Base-by-base conservation (phyloP, 805 yeast species). In the Zygoascus ofunaensis region DNA sequence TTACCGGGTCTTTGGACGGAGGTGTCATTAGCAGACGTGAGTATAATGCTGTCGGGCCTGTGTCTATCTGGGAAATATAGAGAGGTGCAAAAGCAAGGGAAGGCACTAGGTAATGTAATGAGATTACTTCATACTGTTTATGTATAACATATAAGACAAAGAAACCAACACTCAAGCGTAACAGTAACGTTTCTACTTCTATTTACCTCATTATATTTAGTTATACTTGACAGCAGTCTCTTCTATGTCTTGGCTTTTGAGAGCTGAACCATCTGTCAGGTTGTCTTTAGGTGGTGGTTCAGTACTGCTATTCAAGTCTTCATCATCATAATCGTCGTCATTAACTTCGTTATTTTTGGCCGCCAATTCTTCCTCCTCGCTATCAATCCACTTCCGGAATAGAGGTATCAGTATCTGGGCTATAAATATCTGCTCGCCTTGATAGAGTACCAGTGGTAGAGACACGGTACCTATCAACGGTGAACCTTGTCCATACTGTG, bases 391-490 rank as follows among this genome's bases (percentile, higher is more conserved):
- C 50, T 71, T 69, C 51, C 74, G 77, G 74, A 85, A 79, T 32
- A 76, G 64, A 2, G 72, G 71, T 8, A 82, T 82, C 49, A 86
- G 65, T 4, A 83, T 59, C 55, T 83, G 86, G 0, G 95, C 95
- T 21, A 84, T 74, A 40, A 85, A 68, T 17, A 87, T 94, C 66
- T 87, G 96, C 57, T 83, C 87, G 18, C 87, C 80, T 63, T 86
- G 95, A 60, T 84, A 87, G 44, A 87, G 66, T 5, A 87, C 95
- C 56, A 87, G 69, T 0, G 95, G 90, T 15, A 85, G 87, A 35
- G 87, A 65, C 34, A 87, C 63, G 42, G 74, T 73, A 15, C 95
- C 95, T 2, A 48, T 52, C 7, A 52, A 28, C 7, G 72, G 68
- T 53, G 74, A 76, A 37, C 71, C 56, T 4, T 74, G 62, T 14